Percentiles rank a stretch among this genome's conserved stretches.
These are phyloP conservation scores for Macadamia integrifolia DNA, from an alignment of 164 flowering plant genomes.

Conservation along the genomic window DNA sequence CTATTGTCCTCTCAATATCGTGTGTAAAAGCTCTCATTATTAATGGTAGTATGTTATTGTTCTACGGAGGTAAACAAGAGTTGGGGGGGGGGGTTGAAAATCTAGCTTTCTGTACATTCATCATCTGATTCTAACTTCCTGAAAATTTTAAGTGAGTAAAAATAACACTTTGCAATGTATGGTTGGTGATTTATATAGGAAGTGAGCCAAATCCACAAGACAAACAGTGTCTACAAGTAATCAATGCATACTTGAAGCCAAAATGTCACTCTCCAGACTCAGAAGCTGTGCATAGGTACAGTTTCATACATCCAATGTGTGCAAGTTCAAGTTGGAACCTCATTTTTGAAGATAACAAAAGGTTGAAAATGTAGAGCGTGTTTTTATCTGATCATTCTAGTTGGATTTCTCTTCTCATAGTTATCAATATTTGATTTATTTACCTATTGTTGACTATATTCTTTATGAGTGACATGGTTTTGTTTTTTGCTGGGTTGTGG, in stretches of 20 bases:
- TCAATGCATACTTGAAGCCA: slow-evolving; percentile 79
- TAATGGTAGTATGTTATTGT: not conserved
- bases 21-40: not conserved
- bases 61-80: not conserved
- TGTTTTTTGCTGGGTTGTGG: not conserved
- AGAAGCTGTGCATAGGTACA: slow-evolving; percentile 59
- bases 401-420: too few relatives aligned
- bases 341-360: too few relatives aligned
- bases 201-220: slow-evolving; percentile 12
- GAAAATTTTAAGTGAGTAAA: not conserved
- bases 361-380: too few relatives aligned
- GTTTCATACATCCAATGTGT: not conserved
- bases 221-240: slow-evolving; percentile 43
- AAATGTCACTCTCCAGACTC: slow-evolving; percentile 84
- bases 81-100: not conserved
- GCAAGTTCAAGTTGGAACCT: not conserved
- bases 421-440: not conserved
- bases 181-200: slow-evolving; percentile 21
- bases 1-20: not conserved
- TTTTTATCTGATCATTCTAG: too few relatives aligned
- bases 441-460: too few relatives aligned
- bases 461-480: too few relatives aligned
- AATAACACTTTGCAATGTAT: slow-evolving; percentile 3
- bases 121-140: not conserved
- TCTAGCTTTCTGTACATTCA: not conserved